Base-by-base conservation (phyloP, 2,329 filamentous ascomycete species). In the Aureobasidium pullulans region DNA sequence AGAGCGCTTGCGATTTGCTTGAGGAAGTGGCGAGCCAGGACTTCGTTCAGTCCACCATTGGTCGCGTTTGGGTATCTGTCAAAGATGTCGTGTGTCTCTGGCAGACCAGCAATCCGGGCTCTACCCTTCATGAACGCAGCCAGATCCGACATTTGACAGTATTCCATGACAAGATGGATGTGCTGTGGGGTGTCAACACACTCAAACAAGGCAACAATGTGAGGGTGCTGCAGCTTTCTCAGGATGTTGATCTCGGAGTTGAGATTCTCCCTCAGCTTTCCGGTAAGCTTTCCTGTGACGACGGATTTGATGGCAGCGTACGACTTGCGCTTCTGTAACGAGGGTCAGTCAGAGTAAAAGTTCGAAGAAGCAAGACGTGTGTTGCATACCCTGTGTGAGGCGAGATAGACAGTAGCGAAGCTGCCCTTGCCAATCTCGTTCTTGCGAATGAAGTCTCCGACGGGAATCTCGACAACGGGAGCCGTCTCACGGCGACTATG, bases 111-210 rank as follows among this genome's bases (percentile, higher is more conserved):
- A 47, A 96, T 83, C 69, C 86, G 89, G 62, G 93, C 86, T 62
- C 93, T 84, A 76, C 94, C 95, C 80, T 94, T 96, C 77, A 99
- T 96, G 74, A 99, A 97, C 57, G 93, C 81, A 10, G 94, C 96
- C 61, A 99, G 77, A 70, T 99, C 94, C 23, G 94, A 93, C 42
- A 99, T 82, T 71, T 96, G 90, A 76, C 94, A 97, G 75, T 95
- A 97, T 76, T 99, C 94, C 93, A 97, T 99, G 64, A 97, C 87
- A 61, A 99, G 83, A 75, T 99, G 94, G 75, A 97, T 96, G 70
- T 96, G 89, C 23, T 87, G 86, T 3, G 84, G 79, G 0, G 90
- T 88, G 73, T 97, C 92, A 72, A 93, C 83, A 77, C 92, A 96
- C 75, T 96, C 90, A 77, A 96, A 92, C 49, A 99, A 86, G 66